These are phyloP conservation scores for Termitomyces sp. DNA, from an alignment of 768 basidiomycete genomes.

Conservation along the genomic window DNA sequence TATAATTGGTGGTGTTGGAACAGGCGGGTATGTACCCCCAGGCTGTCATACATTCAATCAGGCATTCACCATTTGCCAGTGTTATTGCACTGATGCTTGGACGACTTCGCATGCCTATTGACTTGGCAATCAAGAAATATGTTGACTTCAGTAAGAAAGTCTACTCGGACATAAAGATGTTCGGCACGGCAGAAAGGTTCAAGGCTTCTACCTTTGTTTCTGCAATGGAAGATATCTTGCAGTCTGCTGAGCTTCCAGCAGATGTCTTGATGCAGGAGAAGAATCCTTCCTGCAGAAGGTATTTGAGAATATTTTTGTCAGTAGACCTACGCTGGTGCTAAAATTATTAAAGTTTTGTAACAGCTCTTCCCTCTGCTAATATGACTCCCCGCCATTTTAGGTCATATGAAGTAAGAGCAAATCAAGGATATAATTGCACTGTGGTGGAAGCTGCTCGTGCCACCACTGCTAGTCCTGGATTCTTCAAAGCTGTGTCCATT, in stretches of 20 bases:
- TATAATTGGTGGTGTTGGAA: background rate
- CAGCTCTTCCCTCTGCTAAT: background rate
- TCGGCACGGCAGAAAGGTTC: background rate
- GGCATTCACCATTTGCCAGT: background rate
- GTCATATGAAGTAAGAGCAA: background rate
- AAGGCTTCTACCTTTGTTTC: background rate
- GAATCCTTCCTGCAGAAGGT: background rate
- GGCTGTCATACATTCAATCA: background rate
- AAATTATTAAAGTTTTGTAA: background rate
- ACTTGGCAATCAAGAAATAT: background rate
- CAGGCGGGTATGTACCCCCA: background rate
- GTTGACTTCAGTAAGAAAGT: background rate
- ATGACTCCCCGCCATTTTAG: background rate
- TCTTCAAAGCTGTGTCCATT: background rate
- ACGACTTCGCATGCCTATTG: background rate
- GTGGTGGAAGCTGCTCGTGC: background rate
- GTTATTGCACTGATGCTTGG: conserved; percentile 5
- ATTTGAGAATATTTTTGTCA: background rate
- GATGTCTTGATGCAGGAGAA: background rate
- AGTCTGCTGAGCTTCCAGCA: background rate
- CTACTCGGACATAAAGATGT: background rate
- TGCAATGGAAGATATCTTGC: background rate
- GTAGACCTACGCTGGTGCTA: background rate
- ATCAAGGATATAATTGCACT: background rate
- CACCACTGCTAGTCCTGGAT: background rate